Conservation (phyloP, 257 asterid genomes). For the Salvia rosmarinus region DNA sequence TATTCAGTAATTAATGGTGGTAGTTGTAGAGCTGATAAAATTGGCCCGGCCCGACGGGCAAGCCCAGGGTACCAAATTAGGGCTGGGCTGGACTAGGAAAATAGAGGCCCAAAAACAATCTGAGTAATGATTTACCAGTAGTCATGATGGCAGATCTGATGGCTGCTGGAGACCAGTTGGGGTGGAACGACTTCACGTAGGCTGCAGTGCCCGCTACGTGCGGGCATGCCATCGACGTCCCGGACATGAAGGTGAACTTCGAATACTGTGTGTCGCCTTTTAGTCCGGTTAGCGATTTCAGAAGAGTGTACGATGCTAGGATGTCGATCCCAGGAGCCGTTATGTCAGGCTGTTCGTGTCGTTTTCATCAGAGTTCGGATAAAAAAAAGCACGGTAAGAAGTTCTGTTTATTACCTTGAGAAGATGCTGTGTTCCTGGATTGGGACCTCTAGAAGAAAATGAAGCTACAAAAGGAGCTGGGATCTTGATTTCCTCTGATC, state of each 20-base stretch:
- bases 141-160: slow-evolving; percentile 89
- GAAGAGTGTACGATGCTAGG: slow-evolving; percentile 76
- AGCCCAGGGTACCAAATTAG: too few relatives aligned
- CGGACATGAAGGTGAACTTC: slow-evolving; percentile 82
- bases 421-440: slow-evolving; percentile 56
- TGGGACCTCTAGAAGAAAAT: slow-evolving; percentile 91
- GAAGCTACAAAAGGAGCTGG: slow-evolving; percentile 80
- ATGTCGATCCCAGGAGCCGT: slow-evolving; percentile 93
- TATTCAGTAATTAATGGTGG: background rate
- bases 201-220: slow-evolving; percentile 84
- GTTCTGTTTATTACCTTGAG: slow-evolving; percentile 58
- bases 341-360: slow-evolving; percentile 73
- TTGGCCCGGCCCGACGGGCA: too few relatives aligned
- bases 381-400: background rate
- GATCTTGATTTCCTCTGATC: slow-evolving; percentile 63
- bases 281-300: slow-evolving; percentile 72
- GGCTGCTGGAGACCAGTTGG: slow-evolving; percentile 86
- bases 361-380: slow-evolving; percentile 4
- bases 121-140: slow-evolving; percentile 50
- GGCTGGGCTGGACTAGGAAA: too few relatives aligned
- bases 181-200: slow-evolving; percentile 82
- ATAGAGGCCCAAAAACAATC: too few relatives aligned
- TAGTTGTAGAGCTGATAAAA: background rate
- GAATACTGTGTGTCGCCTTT: slow-evolving; percentile 69
- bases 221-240: slow-evolving; percentile 98